Conservation (phyloP, 1,284 basidiomycete species). For the Irpex sp. region DNA sequence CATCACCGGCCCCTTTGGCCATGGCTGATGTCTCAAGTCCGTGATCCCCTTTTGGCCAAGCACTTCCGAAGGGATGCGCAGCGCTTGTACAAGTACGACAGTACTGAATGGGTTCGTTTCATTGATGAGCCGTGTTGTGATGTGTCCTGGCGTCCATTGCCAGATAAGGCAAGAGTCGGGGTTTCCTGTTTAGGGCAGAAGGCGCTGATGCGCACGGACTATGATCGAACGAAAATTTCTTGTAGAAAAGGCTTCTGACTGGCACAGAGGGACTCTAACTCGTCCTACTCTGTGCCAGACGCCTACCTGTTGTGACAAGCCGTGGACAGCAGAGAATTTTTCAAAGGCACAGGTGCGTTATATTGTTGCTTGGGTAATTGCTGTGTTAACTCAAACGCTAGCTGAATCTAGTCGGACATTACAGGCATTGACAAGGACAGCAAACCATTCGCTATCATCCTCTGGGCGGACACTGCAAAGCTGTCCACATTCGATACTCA, state of each 20-base stretch:
- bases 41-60: slow-evolving; percentile 22
- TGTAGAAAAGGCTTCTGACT: too few species aligned
- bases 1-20: slow-evolving; percentile 20
- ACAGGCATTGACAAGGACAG: not conserved
- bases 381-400: not conserved
- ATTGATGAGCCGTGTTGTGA: slow-evolving; percentile 43
- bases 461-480: slow-evolving; percentile 49
- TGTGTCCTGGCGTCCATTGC: too few species aligned
- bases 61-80: slow-evolving; percentile 33
- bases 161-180: too few species aligned
- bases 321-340: slow-evolving; percentile 31
- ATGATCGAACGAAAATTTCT: too few species aligned
- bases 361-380: not conserved
- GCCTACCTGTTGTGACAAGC: too few species aligned
- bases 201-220: too few species aligned
- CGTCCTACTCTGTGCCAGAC: too few species aligned
- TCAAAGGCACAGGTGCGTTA: slow-evolving; percentile 14
- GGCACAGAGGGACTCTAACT: too few species aligned
- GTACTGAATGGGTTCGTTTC: slow-evolving; percentile 34
- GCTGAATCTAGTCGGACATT: not conserved
- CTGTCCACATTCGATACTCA: slow-evolving; percentile 48
- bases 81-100: slow-evolving; percentile 36
- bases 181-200: too few species aligned
- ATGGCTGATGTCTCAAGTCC: slow-evolving; percentile 14
- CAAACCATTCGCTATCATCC: slow-evolving; percentile 8